phyloP scores from a whole-genome alignment of 176 grass and related monocot species.

The Canna indica region DNA sequence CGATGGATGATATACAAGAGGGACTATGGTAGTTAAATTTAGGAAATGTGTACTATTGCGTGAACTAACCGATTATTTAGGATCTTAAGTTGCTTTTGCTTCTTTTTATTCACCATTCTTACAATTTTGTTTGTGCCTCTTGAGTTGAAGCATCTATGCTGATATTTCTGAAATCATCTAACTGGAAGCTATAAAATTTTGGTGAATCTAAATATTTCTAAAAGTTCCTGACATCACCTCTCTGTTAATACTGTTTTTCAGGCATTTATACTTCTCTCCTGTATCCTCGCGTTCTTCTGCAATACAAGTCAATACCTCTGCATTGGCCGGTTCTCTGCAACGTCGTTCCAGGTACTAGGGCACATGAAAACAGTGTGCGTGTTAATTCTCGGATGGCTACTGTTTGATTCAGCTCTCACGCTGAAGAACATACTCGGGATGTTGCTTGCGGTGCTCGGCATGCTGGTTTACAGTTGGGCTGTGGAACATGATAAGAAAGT shows the following conservation, averaged over 20 bases:
- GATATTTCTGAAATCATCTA: too few relatives aligned
- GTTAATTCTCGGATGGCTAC: conserved; percentile 4
- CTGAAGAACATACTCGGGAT: conserved; percentile 13
- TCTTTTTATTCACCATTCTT: too few relatives aligned
- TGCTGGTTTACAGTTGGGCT: conserved; percentile 14
- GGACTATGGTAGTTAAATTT: neutral
- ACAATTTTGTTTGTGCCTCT: too few relatives aligned
- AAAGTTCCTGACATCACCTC: neutral
- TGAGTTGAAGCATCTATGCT: too few relatives aligned
- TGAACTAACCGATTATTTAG: too few relatives aligned
- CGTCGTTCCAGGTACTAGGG: conserved; percentile 12
- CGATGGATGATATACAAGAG: neutral
- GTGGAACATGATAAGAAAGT: conserved; percentile 6
- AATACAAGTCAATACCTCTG: conserved; percentile 11
- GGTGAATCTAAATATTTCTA: neutral
- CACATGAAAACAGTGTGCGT: conserved; percentile 14
- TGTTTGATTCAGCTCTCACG: conserved; percentile 13
- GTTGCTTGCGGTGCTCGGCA: neutral
- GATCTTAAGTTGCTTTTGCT: too few relatives aligned
- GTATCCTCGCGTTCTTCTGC: conserved; percentile 3
- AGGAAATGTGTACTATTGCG: too few relatives aligned
- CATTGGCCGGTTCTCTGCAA: conserved; percentile 14
- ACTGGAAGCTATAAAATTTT: too few relatives aligned
- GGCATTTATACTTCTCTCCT: conserved; percentile 4
- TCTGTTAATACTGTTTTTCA: neutral